phyloP scores from a whole-genome alignment of 495 filamentous ascomycete species.

The Glutinoglossum americanum region DNA sequence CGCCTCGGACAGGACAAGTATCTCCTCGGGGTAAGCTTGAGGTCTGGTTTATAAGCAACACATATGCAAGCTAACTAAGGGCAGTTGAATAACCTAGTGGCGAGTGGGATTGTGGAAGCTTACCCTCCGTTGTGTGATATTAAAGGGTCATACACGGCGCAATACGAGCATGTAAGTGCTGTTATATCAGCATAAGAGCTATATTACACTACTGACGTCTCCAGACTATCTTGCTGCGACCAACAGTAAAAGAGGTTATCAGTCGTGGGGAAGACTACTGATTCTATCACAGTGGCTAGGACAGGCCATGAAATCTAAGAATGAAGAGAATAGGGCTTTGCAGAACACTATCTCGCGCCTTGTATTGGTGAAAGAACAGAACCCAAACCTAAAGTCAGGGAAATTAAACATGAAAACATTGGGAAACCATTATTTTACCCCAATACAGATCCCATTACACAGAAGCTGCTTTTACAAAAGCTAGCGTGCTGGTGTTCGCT shows the following conservation, averaged over 20 bases:
- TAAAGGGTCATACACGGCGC: constrained; percentile 88
- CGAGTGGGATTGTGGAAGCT: constrained; percentile 64
- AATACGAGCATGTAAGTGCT: constrained; percentile 73
- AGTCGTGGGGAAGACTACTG: constrained; percentile 81
- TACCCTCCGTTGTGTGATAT: constrained; percentile 80
- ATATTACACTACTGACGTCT: constrained; percentile 7
- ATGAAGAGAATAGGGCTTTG: background rate
- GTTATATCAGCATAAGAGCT: background rate
- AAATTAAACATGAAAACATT: background rate
- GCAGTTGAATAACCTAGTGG: constrained; percentile 73
- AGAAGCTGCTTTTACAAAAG: too few species aligned
- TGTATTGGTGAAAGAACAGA: too few species aligned
- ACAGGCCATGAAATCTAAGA: background rate
- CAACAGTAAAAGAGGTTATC: constrained; percentile 80
- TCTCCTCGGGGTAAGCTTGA: constrained; percentile 44
- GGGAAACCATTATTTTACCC: too few species aligned
- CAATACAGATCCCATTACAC: too few species aligned
- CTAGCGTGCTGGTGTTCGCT: background rate
- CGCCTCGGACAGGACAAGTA: constrained; percentile 76
- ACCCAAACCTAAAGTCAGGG: background rate
- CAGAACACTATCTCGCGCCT: too few species aligned
- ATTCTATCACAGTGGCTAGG: background rate
- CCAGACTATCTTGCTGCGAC: constrained; percentile 69
- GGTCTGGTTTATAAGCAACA: too few species aligned
- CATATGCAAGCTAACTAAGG: constrained; percentile 5